A percentile compares a stretch with the other conserved stretches of the same genome.
Conservation (phyloP, 1,284 basidiomycete genomes). For the Exsudoporus floridanus region DNA sequence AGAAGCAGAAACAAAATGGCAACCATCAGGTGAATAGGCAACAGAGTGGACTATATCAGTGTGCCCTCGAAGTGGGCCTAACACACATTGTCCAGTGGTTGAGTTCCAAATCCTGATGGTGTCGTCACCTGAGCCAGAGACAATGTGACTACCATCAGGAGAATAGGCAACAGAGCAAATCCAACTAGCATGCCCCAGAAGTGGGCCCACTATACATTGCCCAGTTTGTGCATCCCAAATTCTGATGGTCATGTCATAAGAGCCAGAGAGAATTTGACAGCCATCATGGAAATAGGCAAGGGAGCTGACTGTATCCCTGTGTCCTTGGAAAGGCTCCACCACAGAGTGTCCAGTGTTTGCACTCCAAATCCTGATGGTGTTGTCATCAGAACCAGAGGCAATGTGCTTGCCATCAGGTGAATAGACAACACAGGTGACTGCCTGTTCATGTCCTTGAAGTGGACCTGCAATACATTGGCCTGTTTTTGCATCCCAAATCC, state of each 20-base stretch:
- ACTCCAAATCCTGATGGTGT: slow-evolving; percentile 13
- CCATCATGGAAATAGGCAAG: slow-evolving; percentile 21
- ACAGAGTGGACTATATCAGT: slow-evolving; percentile 6
- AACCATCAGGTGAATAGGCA: slow-evolving; percentile 20
- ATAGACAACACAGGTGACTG: slow-evolving; percentile 3
- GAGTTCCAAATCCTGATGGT: slow-evolving; percentile 19
- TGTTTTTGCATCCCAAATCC: slow-evolving; percentile 16
- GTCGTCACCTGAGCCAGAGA: slow-evolving; percentile 21
- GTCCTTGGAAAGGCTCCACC: neutral
- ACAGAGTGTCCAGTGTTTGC: slow-evolving; percentile 6
- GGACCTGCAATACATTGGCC: slow-evolving; percentile 15
- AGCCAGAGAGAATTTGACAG: slow-evolving; percentile 15
- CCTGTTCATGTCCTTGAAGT: neutral
- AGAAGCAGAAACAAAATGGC: slow-evolving; percentile 13
- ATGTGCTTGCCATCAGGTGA: slow-evolving; percentile 19
- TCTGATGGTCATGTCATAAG: slow-evolving; percentile 19
- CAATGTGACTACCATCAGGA: slow-evolving; percentile 16
- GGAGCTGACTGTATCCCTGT: neutral
- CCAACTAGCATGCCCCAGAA: slow-evolving; percentile 12
- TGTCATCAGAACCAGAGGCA: slow-evolving; percentile 11
- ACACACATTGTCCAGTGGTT: slow-evolving; percentile 14
- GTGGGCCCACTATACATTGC: slow-evolving; percentile 18
- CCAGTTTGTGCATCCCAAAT: slow-evolving; percentile 20
- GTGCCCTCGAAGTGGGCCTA: slow-evolving; percentile 20
- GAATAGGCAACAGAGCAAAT: slow-evolving; percentile 21